Conservation (phyloP, 129 eudicot genomes). For the Pulicaria dysenterica region DNA sequence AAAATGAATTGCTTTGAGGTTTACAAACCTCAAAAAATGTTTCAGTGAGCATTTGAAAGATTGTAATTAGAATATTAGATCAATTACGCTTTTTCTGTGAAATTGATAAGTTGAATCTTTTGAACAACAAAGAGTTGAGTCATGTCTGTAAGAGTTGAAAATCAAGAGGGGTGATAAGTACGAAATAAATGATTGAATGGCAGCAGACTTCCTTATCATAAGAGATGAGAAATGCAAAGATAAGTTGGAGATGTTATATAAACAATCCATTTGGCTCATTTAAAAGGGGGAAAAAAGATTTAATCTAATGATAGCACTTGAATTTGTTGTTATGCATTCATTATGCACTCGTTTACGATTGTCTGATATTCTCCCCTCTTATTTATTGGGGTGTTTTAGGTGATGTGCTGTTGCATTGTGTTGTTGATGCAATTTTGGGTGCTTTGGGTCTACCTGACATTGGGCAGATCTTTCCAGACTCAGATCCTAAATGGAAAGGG, state of each 20-base stretch:
- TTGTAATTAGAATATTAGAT: not conserved
- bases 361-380: slow-evolving; percentile 18
- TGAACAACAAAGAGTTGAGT: slow-evolving; percentile 3
- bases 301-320: not conserved
- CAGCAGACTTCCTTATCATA: not conserved
- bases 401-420: slow-evolving; percentile 96
- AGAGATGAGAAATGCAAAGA: slow-evolving; percentile 1
- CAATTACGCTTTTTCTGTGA: not conserved
- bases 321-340: not conserved
- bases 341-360: not conserved
- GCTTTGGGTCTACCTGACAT: slow-evolving; percentile 98
- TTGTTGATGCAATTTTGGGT: slow-evolving; percentile 99
- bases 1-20: slow-evolving; percentile 1
- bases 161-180: not conserved
- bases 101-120: not conserved
- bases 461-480: slow-evolving; percentile 95
- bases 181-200: not conserved
- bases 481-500: slow-evolving; percentile 99
- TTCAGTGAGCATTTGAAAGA: slow-evolving; percentile 17
- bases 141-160: not conserved
- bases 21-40: not conserved
- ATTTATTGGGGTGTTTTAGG: slow-evolving; percentile 51
- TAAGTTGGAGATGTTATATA: slow-evolving; percentile 20
- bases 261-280: slow-evolving; percentile 9
- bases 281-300: not conserved